Evolutionary conservation across 2,329 filamentous ascomycete species (phyloP).

Genomic region (Trichoderma sp.): DNA sequence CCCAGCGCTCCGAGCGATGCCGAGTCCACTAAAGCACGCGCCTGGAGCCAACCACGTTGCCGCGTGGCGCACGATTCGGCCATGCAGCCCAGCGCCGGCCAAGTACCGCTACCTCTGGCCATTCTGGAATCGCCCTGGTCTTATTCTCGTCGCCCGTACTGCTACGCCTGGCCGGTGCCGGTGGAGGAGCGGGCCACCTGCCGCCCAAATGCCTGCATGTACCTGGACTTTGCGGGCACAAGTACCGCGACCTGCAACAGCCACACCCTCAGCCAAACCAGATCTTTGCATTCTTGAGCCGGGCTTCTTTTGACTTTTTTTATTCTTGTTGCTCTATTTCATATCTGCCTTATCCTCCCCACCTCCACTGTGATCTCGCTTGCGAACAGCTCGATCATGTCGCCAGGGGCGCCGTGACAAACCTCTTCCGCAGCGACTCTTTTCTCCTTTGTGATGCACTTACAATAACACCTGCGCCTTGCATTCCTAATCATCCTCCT

Average conservation of each 20-base stretch:
- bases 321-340: background rate
- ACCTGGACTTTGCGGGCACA: background rate
- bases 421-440: slow-evolving; percentile 9
- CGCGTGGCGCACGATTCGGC: slow-evolving; percentile 9
- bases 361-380: slow-evolving; percentile 24
- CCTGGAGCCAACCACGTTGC: slow-evolving; percentile 16
- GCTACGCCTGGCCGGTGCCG: slow-evolving; percentile 15
- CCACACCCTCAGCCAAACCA: slow-evolving; percentile 14
- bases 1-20: slow-evolving; percentile 11
- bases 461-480: slow-evolving; percentile 1
- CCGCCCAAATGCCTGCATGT: slow-evolving; percentile 19
- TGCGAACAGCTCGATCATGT: slow-evolving; percentile 29
- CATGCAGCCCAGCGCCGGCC: background rate
- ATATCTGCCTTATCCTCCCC: background rate
- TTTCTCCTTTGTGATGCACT: slow-evolving; percentile 32
- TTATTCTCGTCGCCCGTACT: background rate
- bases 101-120: background rate
- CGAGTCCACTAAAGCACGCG: slow-evolving; percentile 13
- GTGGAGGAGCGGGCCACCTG: slow-evolving; percentile 18
- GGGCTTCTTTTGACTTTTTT: slow-evolving; percentile 10
- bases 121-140: background rate
- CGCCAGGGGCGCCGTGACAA: slow-evolving; percentile 33
- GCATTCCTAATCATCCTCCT: slow-evolving; percentile 5
- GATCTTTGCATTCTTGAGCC: slow-evolving; percentile 1
- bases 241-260: slow-evolving; percentile 15